A percentile compares a stretch with the other conserved stretches of the same genome.
Conservation (phyloP, 352 stramenopile genomes). For the Pythium brachiatum region DNA sequence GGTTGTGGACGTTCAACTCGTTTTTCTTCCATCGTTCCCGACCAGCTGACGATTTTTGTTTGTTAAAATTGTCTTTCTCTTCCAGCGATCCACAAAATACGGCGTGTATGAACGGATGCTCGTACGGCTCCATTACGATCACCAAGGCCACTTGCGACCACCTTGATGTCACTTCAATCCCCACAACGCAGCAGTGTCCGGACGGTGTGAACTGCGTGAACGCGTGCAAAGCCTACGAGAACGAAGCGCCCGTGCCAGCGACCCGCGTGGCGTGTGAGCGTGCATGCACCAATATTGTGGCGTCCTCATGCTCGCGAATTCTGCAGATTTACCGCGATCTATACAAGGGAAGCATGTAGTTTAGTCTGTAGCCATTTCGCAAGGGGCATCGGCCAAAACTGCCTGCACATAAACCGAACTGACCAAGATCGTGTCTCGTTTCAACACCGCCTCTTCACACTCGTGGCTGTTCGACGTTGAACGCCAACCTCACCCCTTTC, state of each 20-base stretch:
- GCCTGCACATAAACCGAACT: slow-evolving; percentile 12
- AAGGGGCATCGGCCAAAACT: neutral
- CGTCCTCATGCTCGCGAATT: slow-evolving; percentile 58
- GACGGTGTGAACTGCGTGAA: slow-evolving; percentile 58
- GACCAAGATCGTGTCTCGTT: slow-evolving; percentile 7
- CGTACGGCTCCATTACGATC: slow-evolving; percentile 65
- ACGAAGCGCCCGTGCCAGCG: slow-evolving; percentile 43
- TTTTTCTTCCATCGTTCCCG: neutral
- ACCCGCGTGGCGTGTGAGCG: slow-evolving; percentile 50
- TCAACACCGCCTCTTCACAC: neutral
- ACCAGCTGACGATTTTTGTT: neutral
- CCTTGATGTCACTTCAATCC: slow-evolving; percentile 28
- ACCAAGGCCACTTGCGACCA: slow-evolving; percentile 70
- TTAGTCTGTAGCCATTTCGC: slow-evolving; percentile 23
- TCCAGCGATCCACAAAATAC: slow-evolving; percentile 54
- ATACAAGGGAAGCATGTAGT: slow-evolving; percentile 30
- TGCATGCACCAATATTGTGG: slow-evolving; percentile 56
- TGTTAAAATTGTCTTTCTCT: neutral
- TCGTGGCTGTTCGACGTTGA: neutral
- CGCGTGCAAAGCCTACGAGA: slow-evolving; percentile 61
- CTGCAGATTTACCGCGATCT: slow-evolving; percentile 68
- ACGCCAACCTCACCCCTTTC: neutral
- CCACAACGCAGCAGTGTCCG: slow-evolving; percentile 38
- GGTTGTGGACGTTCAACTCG: neutral
- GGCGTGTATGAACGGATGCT: slow-evolving; percentile 76